Evolutionary conservation across 495 filamentous ascomycete genomes (phyloP), one percentile per base, ranked within the genome.

Genomic region (Xylaria curta): DNA sequence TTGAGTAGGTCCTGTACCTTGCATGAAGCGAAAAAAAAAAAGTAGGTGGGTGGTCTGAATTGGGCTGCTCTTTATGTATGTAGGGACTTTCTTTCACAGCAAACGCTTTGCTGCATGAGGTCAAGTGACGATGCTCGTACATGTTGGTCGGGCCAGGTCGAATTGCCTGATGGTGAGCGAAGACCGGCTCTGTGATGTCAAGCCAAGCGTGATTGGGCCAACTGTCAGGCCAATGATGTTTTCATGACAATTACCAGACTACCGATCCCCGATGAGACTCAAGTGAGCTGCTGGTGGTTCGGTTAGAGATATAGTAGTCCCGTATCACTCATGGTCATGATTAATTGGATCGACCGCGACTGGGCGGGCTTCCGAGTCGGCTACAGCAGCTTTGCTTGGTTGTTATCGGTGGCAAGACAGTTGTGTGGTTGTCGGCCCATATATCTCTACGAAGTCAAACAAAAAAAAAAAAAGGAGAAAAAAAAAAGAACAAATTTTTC

Each of bases 141-240:
- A 70, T 40, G 31, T 40, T 53, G 58, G 58, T 24, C n/a, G 44
- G 58, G 28, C 46, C 58, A 38, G 40, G 13, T 49, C 31, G 42
- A 42, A 61, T 49, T 69, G 40, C 26, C 54, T 36, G 59, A 2
- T 24, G n/a, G 59, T 70, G 58, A 70, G 56, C 53, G 68, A 62
- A 40, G 38, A 70, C 68, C 68, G 68, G 68, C 60, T 71, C 49
- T 56, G 69, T 58, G 69, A 71, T 71, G 69, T 65, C 69, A 71
- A 71, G 60, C 49, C 60, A 47, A 58, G 60, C 13, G 40, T 71
- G 47, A 62, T 65, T 63, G 69, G 60, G 60, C 61, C 69, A 49
- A 47, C 21, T 49, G 8, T 8, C 12, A 65, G 60, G 36, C 61
- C 60, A 44, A 65, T 71, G 61, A 71, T 71, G 61, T 65, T 58